Base-by-base conservation (phyloP, 495 filamentous ascomycete species). In the Penicillium tannophilum region DNA sequence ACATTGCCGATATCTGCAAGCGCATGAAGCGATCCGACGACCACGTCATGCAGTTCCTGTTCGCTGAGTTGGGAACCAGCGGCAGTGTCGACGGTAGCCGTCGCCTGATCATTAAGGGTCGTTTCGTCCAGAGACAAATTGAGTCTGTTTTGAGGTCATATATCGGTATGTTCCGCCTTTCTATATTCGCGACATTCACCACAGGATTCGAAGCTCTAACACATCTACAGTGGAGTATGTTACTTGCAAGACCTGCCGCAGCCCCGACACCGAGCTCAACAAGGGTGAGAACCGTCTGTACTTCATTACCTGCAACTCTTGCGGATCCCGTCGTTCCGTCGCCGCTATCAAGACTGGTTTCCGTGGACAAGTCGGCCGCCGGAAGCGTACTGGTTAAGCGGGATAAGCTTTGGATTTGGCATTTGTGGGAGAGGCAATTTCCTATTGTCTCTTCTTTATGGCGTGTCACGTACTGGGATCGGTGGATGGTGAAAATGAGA, bases 341-440 rank as follows among this genome's bases (percentile, higher is more conserved):
- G 89, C 90, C 58, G 91, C 94, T 53, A 98, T 98, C 88, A 98
- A 98, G 88, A 96, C 91, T 43, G 94, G 94, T 90, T 98, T 98
- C 91, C 91, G 91, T 68, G 91, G 91, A 73, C 92, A 96, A 78
- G 90, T 98, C 75, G 93, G 93, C 69, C 97, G 97, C 88, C 86
- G 94, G 80, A 91, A 86, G 80, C 85, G 76, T 62, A 70, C 72
- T 66, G 75, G 71, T 68, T 78, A 78, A 74, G 61, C 20, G 44
- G 51, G 42, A 41, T 46, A 51, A 35, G 14, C 23, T 17, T 28
- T 56, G 42, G 60, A 39, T 61, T 61, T 60, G 53, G 43, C 52
- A 56, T 47, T 49, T 49, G 26, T 55, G 55, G 52, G 58, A 55
- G 63, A 54, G 59, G 61, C 59, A 63, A 56, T 60, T 65, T 42